A percentile compares a stretch with the other conserved stretches of the same genome.
phyloP scores from a whole-genome alignment of 176 grass and related monocot genomes.

The Oryza brachyantha region DNA sequence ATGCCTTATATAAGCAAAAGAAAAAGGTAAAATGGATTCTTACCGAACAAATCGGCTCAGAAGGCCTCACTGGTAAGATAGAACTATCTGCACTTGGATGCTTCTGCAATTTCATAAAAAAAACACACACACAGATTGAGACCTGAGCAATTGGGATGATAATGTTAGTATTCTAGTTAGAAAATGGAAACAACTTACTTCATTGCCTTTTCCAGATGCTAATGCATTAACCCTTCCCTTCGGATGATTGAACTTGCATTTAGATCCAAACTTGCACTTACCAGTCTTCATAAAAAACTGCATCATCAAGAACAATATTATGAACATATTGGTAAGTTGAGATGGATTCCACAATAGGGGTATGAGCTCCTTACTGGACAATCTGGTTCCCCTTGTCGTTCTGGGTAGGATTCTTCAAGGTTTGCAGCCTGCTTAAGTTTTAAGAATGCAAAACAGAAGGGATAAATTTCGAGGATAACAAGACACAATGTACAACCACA shows the following conservation, averaged over 20 bases:
- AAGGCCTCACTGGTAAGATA: constrained; percentile 59
- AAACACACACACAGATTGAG: constrained; percentile 11
- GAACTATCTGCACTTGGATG: constrained; percentile 34
- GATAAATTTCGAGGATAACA: constrained; percentile 19
- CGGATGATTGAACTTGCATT: constrained; percentile 97
- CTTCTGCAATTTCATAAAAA: constrained; percentile 42
- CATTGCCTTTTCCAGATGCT: constrained; percentile 28
- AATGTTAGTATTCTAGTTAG: neutral
- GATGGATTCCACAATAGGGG: constrained; percentile 12
- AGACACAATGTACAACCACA: constrained; percentile 5
- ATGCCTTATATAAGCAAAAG: neutral
- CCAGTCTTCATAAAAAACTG: constrained; percentile 71
- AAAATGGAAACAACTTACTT: constrained; percentile 32
- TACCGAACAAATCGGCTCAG: constrained; percentile 64
- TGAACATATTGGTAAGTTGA: constrained; percentile 28
- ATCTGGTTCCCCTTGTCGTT: constrained; percentile 66
- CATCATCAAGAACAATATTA: constrained; percentile 29
- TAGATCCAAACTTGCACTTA: constrained; percentile 63
- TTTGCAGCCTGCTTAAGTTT: constrained; percentile 53
- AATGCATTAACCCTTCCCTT: constrained; percentile 40
- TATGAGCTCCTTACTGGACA: constrained; percentile 75
- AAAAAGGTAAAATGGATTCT: constrained; percentile 4
- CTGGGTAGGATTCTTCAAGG: constrained; percentile 62
- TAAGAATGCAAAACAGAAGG: constrained; percentile 32
- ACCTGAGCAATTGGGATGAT: constrained; percentile 16